phyloP scores from a whole-genome alignment of 768 basidiomycete genomes.

The Boletus speciosus region DNA sequence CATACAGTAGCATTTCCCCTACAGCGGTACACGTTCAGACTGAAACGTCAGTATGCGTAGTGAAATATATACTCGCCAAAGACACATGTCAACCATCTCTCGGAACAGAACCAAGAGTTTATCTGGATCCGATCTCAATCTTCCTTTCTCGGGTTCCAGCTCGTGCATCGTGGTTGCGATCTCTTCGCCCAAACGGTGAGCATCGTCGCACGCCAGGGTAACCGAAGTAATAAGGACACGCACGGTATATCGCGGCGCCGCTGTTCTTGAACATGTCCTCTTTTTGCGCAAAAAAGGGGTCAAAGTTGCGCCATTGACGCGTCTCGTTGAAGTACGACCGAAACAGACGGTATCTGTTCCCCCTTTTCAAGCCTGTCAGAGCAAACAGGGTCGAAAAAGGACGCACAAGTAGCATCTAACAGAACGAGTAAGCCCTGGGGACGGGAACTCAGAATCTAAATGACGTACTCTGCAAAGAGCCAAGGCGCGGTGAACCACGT shows the following conservation, averaged over 20 bases:
- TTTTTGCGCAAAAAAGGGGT: constrained; percentile 84
- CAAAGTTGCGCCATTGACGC: constrained; percentile 66
- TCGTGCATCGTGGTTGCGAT: constrained; percentile 72
- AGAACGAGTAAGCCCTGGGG: not conserved
- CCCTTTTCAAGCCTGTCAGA: not conserved
- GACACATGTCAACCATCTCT: constrained; percentile 88
- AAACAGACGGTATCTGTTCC: constrained; percentile 73
- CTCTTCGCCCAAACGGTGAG: constrained; percentile 39
- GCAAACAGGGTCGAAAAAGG: not conserved
- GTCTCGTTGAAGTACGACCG: constrained; percentile 70
- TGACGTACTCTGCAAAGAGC: constrained; percentile 88
- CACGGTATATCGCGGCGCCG: constrained; percentile 72
- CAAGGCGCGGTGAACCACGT: constrained; percentile 94
- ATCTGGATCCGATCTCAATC: constrained; percentile 43
- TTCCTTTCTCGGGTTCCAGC: constrained; percentile 48
- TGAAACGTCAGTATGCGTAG: not conserved
- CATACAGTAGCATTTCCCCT: constrained; percentile 94
- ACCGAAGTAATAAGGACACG: constrained; percentile 22
- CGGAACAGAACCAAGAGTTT: constrained; percentile 66
- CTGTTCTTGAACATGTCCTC: constrained; percentile 78
- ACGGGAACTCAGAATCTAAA: not conserved
- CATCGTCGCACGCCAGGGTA: not conserved
- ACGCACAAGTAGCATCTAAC: constrained; percentile 71
- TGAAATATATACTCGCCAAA: constrained; percentile 46
- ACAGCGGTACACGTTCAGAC: constrained; percentile 1